Evolutionary conservation across 2,329 filamentous ascomycete genomes (phyloP).

Genomic region (Teratosphaeria viscida): DNA sequence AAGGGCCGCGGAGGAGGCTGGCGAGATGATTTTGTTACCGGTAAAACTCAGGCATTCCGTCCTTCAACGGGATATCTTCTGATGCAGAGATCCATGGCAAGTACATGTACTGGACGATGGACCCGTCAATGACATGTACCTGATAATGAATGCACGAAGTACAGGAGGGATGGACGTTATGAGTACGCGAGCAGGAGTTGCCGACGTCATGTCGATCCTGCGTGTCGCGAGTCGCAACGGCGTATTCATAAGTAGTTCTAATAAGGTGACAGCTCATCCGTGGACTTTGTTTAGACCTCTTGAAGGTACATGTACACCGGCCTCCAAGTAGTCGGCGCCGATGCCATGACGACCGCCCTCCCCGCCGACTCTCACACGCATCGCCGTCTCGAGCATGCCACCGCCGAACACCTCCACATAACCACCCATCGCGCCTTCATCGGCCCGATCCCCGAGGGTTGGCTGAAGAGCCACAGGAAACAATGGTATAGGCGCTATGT

Average conservation of each 20-base stretch:
- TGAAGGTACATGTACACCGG: background rate
- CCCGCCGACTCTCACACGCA: conserved; percentile 30
- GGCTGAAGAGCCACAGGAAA: conserved; percentile 53
- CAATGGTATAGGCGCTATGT: conserved; percentile 50
- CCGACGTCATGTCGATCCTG: background rate
- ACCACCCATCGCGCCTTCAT: conserved; percentile 55
- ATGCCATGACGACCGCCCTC: conserved; percentile 7
- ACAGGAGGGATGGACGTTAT: too few species aligned
- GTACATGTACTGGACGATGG: too few species aligned
- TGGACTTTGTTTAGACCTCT: background rate
- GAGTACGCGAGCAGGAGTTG: background rate
- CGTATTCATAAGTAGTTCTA: background rate
- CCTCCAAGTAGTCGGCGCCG: background rate
- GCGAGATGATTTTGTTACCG: too few species aligned
- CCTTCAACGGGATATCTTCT: too few species aligned
- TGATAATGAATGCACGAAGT: too few species aligned
- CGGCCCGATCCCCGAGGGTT: conserved; percentile 54
- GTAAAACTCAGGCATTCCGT: too few species aligned
- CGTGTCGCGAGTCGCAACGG: background rate
- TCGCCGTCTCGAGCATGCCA: conserved; percentile 42
- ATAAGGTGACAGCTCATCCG: background rate
- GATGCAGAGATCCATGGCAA: too few species aligned
- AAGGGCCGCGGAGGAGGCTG: too few species aligned
- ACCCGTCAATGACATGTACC: too few species aligned
- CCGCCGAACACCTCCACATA: conserved; percentile 50